Conservation (phyloP, 345 rosid species). For the Eucalyptus regnans region DNA sequence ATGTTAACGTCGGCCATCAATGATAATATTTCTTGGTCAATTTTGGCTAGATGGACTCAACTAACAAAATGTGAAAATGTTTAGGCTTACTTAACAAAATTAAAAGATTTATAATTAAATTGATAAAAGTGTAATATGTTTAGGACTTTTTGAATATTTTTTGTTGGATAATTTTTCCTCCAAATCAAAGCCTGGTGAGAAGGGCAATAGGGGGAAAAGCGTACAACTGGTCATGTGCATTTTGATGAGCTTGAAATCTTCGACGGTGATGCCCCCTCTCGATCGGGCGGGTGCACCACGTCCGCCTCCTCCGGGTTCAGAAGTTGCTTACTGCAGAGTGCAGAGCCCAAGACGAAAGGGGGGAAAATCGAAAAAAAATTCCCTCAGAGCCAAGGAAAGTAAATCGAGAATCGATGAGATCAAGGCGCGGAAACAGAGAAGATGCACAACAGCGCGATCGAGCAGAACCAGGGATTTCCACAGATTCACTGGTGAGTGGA, state of each 20-base stretch:
- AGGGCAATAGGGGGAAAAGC: neutral
- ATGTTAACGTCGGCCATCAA: no score
- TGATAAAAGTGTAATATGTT: no score
- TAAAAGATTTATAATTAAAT: no score
- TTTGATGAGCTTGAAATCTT: constrained; percentile 7
- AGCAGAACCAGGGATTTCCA: neutral
- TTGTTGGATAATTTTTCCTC: no score
- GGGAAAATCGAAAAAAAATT: neutral
- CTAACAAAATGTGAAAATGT: no score
- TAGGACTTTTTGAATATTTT: no score
- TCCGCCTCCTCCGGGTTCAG: constrained; percentile 74
- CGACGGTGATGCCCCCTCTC: constrained; percentile 73
- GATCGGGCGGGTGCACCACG: constrained; percentile 60
- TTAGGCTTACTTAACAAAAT: no score
- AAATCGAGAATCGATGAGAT: neutral
- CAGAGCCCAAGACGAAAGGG: neutral
- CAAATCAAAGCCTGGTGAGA: neutral
- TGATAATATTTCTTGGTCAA: no score
- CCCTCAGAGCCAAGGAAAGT: no score
- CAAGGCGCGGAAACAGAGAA: neutral
- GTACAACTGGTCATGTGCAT: constrained; percentile 66
- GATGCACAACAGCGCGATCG: neutral
- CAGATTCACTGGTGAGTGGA: constrained; percentile 59
- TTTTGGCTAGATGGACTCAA: no score
- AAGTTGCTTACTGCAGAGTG: constrained; percentile 44